Evolutionary conservation across 2,329 filamentous ascomycete genomes (phyloP).

Genomic region (Aspergillus sergii): DNA sequence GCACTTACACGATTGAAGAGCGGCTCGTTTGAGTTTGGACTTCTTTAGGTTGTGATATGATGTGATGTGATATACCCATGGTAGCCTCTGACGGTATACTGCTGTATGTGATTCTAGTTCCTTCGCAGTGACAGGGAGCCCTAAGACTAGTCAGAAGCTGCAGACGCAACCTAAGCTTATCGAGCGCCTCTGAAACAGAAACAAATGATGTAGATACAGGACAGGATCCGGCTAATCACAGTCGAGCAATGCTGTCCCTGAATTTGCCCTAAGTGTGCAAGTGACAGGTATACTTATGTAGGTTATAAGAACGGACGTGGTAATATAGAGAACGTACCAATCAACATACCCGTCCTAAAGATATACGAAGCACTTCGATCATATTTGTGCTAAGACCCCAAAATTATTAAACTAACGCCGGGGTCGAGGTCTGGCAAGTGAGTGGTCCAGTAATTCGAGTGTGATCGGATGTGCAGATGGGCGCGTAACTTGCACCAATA

Average conservation of each 20-base stretch:
- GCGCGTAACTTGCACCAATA: slow-evolving; percentile 34
- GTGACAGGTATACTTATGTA: not conserved
- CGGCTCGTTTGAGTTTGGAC: not conserved
- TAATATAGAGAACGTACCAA: not conserved
- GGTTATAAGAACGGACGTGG: not conserved
- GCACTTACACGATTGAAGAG: not conserved
- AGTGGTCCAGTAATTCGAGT: not conserved
- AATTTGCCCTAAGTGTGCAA: not conserved
- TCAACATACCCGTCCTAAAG: not conserved
- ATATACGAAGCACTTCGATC: not conserved
- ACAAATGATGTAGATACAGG: not conserved
- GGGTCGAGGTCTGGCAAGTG: not conserved
- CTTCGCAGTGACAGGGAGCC: not conserved
- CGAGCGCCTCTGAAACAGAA: not conserved
- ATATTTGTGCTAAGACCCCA: not conserved
- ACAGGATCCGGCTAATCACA: no score
- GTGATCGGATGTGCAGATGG: slow-evolving; percentile 22
- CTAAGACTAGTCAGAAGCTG: not conserved
- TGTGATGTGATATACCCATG: slow-evolving; percentile 9
- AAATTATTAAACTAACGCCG: not conserved
- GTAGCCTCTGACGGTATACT: no score
- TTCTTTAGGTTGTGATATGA: not conserved
- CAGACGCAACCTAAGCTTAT: not conserved
- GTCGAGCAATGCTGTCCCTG: no score
- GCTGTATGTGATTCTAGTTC: not conserved